These are phyloP conservation scores for Cordia subcordata DNA, from an alignment of 257 asterid genomes.

Conservation along the genomic window DNA sequence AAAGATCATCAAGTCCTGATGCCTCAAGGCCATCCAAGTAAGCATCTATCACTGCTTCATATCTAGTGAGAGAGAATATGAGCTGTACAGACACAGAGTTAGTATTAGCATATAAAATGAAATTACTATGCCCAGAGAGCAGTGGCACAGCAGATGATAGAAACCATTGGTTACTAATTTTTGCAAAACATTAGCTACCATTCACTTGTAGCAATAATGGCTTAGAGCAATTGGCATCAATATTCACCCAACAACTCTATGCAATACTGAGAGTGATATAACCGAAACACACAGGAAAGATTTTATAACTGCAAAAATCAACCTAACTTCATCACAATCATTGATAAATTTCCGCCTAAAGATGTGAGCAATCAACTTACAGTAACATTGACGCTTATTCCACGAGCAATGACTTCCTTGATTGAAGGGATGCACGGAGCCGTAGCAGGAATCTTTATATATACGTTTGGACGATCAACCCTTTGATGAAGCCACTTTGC, in stretches of 20 bases:
- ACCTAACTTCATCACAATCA: constrained; percentile 7
- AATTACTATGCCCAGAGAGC: not conserved
- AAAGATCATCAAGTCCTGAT: constrained; percentile 87
- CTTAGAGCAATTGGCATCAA: too few species aligned
- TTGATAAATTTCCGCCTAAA: not conserved
- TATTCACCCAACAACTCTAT: too few species aligned
- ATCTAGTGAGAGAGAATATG: constrained; percentile 89
- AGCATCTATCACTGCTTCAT: constrained; percentile 97
- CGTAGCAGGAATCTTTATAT: constrained; percentile 97
- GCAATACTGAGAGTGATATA: too few species aligned
- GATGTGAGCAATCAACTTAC: constrained; percentile 41
- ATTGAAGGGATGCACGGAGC: constrained; percentile 94
- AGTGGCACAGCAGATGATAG: not conserved
- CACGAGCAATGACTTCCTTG: constrained; percentile 93
- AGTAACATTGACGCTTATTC: constrained; percentile 94
- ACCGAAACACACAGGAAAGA: not conserved
- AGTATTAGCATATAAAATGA: constrained; percentile 13
- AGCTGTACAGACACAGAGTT: constrained; percentile 53
- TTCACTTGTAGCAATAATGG: too few species aligned
- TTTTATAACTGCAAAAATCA: not conserved
- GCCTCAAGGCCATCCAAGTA: constrained; percentile 99
- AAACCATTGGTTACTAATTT: not conserved
- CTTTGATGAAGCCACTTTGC: constrained; percentile 92
- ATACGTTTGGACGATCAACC: constrained; percentile 86
- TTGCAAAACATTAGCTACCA: too few species aligned